A percentile compares a stretch with the other conserved stretches of the same genome.
These are phyloP conservation scores for Arthrobotrys sinensis DNA, from an alignment of 2,329 filamentous ascomycete species.

Conservation along the genomic window DNA sequence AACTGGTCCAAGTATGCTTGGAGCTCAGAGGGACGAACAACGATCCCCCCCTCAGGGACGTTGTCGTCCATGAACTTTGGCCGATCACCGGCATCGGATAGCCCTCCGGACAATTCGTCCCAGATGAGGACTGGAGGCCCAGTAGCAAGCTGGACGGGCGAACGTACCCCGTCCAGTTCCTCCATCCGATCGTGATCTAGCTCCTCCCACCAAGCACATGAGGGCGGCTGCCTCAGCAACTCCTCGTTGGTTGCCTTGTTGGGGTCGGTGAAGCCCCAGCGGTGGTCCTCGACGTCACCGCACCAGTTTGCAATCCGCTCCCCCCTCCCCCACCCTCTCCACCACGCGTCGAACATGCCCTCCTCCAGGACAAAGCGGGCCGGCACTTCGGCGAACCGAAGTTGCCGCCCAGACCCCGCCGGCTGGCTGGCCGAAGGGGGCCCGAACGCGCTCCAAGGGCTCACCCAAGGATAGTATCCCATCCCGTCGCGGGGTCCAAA, in stretches of 20 bases:
- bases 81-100: background rate
- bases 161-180: background rate
- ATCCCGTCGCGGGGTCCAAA: background rate
- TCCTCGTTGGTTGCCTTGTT: background rate
- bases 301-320: background rate
- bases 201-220: background rate
- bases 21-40: slow-evolving; percentile 16
- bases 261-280: slow-evolving; percentile 7
- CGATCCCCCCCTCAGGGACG: background rate
- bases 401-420: slow-evolving; percentile 7
- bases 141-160: background rate
- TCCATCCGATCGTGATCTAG: slow-evolving; percentile 14
- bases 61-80: background rate
- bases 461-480: background rate
- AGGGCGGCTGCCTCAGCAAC: background rate
- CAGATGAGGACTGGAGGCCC: slow-evolving; percentile 3
- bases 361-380: background rate
- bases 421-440: background rate
- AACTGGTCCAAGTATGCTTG: background rate
- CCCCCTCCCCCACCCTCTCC: background rate
- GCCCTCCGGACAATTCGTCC: background rate
- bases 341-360: background rate
- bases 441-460: background rate
- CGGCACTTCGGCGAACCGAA: slow-evolving; percentile 21
- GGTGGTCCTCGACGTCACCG: slow-evolving; percentile 2